Evolutionary conservation across 768 basidiomycete genomes (phyloP).

Genomic region (Xerocomus spinulosus): DNA sequence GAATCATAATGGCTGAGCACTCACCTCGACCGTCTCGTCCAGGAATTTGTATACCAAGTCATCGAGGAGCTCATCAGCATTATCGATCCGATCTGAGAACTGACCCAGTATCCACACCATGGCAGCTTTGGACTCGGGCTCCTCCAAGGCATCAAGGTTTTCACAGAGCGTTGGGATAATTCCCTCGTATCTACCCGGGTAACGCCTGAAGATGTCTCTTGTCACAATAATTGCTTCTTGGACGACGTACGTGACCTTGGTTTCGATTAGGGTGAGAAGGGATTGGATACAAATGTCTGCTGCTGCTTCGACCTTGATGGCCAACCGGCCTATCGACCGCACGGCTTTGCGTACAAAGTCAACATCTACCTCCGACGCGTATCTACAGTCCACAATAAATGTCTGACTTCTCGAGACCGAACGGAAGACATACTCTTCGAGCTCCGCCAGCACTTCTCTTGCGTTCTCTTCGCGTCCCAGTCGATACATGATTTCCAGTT

Average conservation of each 20-base stretch:
- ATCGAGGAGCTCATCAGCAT: slow-evolving; percentile 92
- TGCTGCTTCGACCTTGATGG: slow-evolving; percentile 90
- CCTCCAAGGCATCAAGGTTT: slow-evolving; percentile 86
- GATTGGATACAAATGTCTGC: slow-evolving; percentile 88
- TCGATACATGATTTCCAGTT: slow-evolving; percentile 98
- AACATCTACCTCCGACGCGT: slow-evolving; percentile 96
- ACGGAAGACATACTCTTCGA: slow-evolving; percentile 73
- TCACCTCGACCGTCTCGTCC: slow-evolving; percentile 90
- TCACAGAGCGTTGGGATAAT: slow-evolving; percentile 93
- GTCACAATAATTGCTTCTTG: slow-evolving; percentile 97
- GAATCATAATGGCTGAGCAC: slow-evolving; percentile 14
- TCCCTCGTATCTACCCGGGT: slow-evolving; percentile 95
- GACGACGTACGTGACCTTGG: slow-evolving; percentile 92
- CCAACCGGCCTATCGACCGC: slow-evolving; percentile 93
- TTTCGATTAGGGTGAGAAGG: slow-evolving; percentile 81
- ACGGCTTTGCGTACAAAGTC: slow-evolving; percentile 99
- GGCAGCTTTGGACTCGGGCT: slow-evolving; percentile 93
- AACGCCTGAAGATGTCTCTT: slow-evolving; percentile 96
- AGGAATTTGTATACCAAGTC: slow-evolving; percentile 84
- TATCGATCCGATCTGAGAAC: slow-evolving; percentile 92
- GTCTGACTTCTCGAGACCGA: not conserved
- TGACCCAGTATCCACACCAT: slow-evolving; percentile 99
- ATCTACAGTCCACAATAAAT: slow-evolving; percentile 43
- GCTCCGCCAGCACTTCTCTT: slow-evolving; percentile 85
- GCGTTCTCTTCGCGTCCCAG: slow-evolving; percentile 94